Evolutionary conservation across 129 eudicot genomes (phyloP).

Genomic region (Sambucus nigra): DNA sequence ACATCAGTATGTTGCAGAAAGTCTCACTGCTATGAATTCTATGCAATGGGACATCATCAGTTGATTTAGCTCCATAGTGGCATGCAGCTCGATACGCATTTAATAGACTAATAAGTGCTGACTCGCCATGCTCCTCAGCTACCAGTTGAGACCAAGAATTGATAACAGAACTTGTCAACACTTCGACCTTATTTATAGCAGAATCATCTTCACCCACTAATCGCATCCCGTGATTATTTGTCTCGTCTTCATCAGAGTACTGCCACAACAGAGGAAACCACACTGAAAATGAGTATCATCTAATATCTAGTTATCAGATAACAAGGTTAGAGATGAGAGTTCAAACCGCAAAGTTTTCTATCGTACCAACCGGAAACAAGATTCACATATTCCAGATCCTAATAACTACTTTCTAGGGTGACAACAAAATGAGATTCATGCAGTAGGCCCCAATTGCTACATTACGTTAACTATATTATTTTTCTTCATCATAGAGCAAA

Average conservation of each 20-base stretch:
- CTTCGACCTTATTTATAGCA: constrained; percentile 21
- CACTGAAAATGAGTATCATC: background rate
- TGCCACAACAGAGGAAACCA: constrained; percentile 18
- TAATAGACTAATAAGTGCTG: constrained; percentile 51
- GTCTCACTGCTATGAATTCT: constrained; percentile 48
- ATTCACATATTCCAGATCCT: no score
- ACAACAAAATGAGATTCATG: no score
- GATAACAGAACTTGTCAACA: constrained; percentile 34
- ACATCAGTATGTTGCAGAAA: constrained; percentile 45
- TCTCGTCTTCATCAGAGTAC: constrained; percentile 73
- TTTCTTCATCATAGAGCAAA: no score
- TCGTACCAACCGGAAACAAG: no score
- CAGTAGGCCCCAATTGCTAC: no score
- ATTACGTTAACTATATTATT: no score
- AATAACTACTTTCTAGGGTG: no score
- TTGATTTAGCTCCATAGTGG: constrained; percentile 66
- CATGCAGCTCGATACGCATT: constrained; percentile 93
- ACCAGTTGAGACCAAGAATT: constrained; percentile 49
- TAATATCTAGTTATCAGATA: no score
- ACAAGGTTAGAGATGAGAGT: background rate
- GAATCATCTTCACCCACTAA: constrained; percentile 29
- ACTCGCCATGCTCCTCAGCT: constrained; percentile 41
- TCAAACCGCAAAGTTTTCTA: background rate
- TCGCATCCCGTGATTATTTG: constrained; percentile 20
- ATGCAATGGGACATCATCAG: constrained; percentile 15